Evolutionary conservation across 2,329 filamentous ascomycete genomes (phyloP).

Genomic region (Xylaria polymorpha): DNA sequence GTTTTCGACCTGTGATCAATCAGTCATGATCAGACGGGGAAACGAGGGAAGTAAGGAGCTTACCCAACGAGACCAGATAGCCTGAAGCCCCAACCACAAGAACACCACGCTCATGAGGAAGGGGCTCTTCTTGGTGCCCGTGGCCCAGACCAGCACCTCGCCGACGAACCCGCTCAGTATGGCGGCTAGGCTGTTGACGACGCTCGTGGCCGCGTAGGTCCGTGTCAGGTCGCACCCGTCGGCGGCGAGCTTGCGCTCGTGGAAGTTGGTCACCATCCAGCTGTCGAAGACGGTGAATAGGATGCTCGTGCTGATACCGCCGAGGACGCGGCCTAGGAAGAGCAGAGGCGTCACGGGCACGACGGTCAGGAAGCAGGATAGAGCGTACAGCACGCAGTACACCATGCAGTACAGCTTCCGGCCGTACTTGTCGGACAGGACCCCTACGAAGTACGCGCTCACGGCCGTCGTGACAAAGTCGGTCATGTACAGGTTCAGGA

Average conservation of each 20-base stretch:
- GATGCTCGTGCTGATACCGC: conserved; percentile 67
- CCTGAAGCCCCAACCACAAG: conserved; percentile 57
- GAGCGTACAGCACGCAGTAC: conserved; percentile 64
- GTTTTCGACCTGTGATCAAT: conserved; percentile 43
- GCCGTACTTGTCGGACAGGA: conserved; percentile 58
- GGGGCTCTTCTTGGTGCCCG: conserved; percentile 63
- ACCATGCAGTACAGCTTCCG: conserved; percentile 63
- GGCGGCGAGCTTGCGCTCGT: conserved; percentile 57
- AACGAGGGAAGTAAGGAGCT: conserved; percentile 39
- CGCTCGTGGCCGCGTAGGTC: conserved; percentile 65
- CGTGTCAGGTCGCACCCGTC: conserved; percentile 49
- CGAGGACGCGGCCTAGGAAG: conserved; percentile 65
- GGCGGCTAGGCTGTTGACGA: conserved; percentile 66
- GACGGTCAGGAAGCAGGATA: conserved; percentile 29
- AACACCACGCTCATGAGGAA: conserved; percentile 61
- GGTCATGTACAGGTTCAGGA: conserved; percentile 56
- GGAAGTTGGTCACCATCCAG: conserved; percentile 70
- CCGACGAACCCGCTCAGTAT: conserved; percentile 65
- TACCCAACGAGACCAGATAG: conserved; percentile 63
- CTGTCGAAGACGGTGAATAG: conserved; percentile 70
- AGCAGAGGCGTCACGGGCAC: conserved; percentile 55
- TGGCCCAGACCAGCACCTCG: conserved; percentile 61
- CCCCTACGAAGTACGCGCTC: conserved; percentile 56
- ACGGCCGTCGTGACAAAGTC: conserved; percentile 62
- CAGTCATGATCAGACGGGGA: conserved; percentile 23